Conservation (phyloP, 1,139 yeast species). For the Protomyces gravidus region DNA sequence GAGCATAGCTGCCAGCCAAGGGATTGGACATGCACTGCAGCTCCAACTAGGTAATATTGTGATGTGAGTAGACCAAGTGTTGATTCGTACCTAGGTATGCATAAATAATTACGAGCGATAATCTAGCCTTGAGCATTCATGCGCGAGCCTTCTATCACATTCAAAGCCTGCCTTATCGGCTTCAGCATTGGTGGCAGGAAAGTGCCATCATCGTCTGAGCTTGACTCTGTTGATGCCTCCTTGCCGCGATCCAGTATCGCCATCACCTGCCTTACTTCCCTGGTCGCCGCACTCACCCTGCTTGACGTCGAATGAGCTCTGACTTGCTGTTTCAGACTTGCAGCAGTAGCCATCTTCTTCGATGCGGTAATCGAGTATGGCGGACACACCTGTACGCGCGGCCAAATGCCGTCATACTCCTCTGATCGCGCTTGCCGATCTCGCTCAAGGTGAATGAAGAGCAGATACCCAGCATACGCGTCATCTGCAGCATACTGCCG, state of each 20-base stretch:
- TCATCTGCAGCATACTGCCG: slow-evolving; percentile 23
- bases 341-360: neutral
- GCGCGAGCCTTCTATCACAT: neutral
- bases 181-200: neutral
- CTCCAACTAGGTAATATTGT: too few species aligned
- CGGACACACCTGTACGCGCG: slow-evolving; percentile 19
- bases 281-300: neutral
- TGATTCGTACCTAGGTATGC: too few species aligned
- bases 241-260: neutral
- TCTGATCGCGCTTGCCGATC: slow-evolving; percentile 8
- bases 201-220: neutral
- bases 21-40: too few species aligned
- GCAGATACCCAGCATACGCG: slow-evolving; percentile 23
- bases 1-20: neutral
- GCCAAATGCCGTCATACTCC: slow-evolving; percentile 7
- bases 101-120: too few species aligned
- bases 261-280: neutral
- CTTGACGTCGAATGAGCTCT: neutral
- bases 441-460: slow-evolving; percentile 15
- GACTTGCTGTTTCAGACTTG: neutral
- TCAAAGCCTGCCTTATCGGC: neutral
- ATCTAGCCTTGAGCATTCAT: neutral
- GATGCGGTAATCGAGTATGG: neutral
- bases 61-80: too few species aligned
- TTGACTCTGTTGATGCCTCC: neutral